Conservation (phyloP, 2,329 filamentous ascomycete genomes). For the Fusarium cyanostomum region DNA sequence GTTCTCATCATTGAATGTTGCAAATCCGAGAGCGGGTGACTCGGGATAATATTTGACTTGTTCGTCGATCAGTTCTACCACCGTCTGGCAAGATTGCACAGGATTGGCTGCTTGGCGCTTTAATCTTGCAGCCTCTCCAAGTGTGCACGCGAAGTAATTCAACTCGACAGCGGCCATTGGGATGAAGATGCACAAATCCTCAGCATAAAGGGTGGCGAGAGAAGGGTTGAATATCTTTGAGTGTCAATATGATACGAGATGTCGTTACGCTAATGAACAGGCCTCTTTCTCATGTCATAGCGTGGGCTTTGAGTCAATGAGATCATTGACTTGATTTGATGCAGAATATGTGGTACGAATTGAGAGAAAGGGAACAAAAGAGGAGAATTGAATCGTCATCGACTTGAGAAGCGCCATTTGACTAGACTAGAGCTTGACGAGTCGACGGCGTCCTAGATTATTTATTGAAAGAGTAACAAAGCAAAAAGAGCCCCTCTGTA, state of each 20-base stretch:
- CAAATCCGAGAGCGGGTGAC: conserved; percentile 61
- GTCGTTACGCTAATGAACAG: too few species aligned
- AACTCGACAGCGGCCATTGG: conserved; percentile 5
- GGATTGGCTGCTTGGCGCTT: conserved; percentile 34
- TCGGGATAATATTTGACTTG: conserved; percentile 53
- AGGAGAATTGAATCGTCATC: conserved; percentile 25
- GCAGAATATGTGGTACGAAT: neutral
- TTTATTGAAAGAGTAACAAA: neutral
- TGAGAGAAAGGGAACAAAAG: conserved; percentile 1
- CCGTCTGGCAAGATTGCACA: conserved; percentile 51
- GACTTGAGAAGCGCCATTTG: conserved; percentile 5
- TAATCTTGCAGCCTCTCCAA: conserved; percentile 61
- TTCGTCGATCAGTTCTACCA: conserved; percentile 60
- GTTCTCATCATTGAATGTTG: conserved; percentile 36
- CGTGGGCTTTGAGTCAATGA: neutral
- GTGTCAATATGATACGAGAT: too few species aligned
- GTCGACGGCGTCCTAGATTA: conserved; percentile 1
- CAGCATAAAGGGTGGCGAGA: neutral
- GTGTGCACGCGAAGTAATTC: conserved; percentile 70
- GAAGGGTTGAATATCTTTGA: neutral
- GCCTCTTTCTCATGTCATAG: neutral
- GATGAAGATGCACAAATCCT: fast-evolving
- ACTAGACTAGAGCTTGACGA: conserved; percentile 27
- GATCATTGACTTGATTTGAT: conserved; percentile 17
- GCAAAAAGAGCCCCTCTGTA: conserved; percentile 9